Base-by-base conservation (phyloP, 306 rosid species). In the Vigna angularis region DNA sequence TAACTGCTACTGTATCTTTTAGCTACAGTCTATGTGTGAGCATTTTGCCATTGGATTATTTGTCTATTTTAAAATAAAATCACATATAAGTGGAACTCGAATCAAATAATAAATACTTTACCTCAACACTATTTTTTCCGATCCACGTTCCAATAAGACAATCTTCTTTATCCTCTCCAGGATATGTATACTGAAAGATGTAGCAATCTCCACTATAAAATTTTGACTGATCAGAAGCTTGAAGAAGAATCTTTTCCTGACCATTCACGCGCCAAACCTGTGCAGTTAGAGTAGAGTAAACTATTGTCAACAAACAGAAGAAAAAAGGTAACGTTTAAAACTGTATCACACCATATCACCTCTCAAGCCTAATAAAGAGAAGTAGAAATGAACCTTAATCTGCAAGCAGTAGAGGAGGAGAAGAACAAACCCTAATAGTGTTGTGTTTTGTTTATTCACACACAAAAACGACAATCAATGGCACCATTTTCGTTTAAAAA, bases 231-330 rank as follows among this genome's bases (percentile, higher is more conserved):
- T 93, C 90, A 50, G 95, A 84, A 80, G 90, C 86, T 70, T 85
- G 85, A 87, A 91, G 90, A 71, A 84, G 90, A 75, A 87, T 67
- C 85, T 93, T 89, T 84, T 93, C 88, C 79, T 85, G 86, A 65
- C 93, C 94, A 17, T 75, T 90, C 76, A 89, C 98, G 14, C 90
- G 93, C 97, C 98, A 93, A 71, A 89, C 97, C 98, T 93, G 88
- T 79, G 69, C 64, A 82, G 68, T 44, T 58, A 66, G 70, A 83
- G 70, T 52, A 73, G 65, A 30, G 34, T 30, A 30, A 69, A 73
- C 17, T 40, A 55, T 22, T 53, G 75, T 85, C 82, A 82, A 83
- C 78, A 79, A 34, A 55, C 74, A 87, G 70, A 74, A 74, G 13
- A 13, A 77, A 74, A 74, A 72, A 22, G 42, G 66, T 30, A 61